Conservation (phyloP, 768 basidiomycete genomes). For the Roridomyces roridus region DNA sequence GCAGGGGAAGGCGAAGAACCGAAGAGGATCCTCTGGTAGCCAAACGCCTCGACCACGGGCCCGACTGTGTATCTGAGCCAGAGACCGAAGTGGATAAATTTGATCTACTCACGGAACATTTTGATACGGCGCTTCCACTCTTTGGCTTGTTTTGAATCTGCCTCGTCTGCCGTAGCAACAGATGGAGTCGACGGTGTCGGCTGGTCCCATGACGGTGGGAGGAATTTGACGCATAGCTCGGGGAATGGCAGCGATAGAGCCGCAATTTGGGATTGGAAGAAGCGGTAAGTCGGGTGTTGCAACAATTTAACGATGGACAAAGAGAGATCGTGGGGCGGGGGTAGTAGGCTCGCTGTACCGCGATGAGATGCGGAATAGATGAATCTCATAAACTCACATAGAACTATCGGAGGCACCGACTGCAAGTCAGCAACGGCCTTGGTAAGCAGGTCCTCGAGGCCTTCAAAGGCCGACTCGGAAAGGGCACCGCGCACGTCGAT, state of each 20-base stretch:
- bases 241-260: conserved; percentile 72
- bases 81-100: conserved; percentile 1
- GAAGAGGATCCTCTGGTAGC: conserved; percentile 82
- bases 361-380: conserved; percentile 17
- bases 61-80: conserved; percentile 57
- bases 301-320: conserved; percentile 81
- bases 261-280: conserved; percentile 75
- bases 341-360: conserved; percentile 73
- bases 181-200: conserved; percentile 57
- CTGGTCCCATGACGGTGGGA: conserved; percentile 78
- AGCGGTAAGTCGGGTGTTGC: conserved; percentile 75
- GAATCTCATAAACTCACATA: conserved; percentile 55
- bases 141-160: conserved; percentile 56
- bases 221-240: conserved; percentile 73
- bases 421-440: conserved; percentile 59
- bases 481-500: conserved; percentile 68
- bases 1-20: conserved; percentile 75
- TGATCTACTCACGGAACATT: conserved; percentile 75
- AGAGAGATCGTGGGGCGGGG: conserved; percentile 75
- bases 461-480: conserved; percentile 61
- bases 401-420: conserved; percentile 61
- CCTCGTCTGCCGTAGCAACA: conserved; percentile 44
- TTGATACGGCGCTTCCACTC: conserved; percentile 80
- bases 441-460: conserved; percentile 72
- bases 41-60: conserved; percentile 86